Base-by-base conservation (phyloP, 257 asterid species). In the Echites panduratus region DNA sequence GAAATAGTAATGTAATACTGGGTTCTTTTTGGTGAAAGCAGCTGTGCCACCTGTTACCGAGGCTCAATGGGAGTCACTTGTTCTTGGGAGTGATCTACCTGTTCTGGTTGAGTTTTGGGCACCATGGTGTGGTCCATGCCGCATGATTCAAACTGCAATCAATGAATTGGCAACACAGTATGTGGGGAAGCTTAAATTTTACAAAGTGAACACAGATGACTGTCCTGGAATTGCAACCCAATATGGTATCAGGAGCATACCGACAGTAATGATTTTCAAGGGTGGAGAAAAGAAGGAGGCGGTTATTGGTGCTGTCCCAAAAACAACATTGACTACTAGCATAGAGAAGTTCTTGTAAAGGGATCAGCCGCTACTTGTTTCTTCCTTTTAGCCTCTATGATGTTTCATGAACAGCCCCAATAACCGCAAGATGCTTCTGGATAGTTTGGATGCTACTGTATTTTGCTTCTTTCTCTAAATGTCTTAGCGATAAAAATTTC, bases 91-190 rank as follows among this genome's bases (percentile, higher is more conserved):
- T 24, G 78, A 83, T 26, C 5, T 41, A 24, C 96, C 98, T 19
- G 98, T 93, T 68, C 71, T 93, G 79, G 96, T 93, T 45, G 98
- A 93, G 79, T 93, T 90, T 72, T 93, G 98, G 98, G 98, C 98
- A 50, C 98, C 98, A 0, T 93, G 98, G 98, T 93, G 97, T 56
- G 98, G 98, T 27, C 98, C 98, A 0, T 93, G 98, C 81, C 92
- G 95, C 64, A 94, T 91, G 91, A 89, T 94, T 76, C 96, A 89
- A 75, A 96, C 97, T 0, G 82, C 92, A 61, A 85, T 94, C 8
- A 95, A 89, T 70, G 91, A 94, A 63, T 85, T 94, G 72, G 95
- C 98, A 12, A 87, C 86, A 84, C 75, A 85, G 7, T 94, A 85
- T 43, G 73, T 85, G 0, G 97, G 91, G 53, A 89, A 88, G 87